A percentile compares a stretch with the other conserved stretches of the same genome.
Conservation (phyloP, 1,284 basidiomycete genomes). For the Ustilago sp. region DNA sequence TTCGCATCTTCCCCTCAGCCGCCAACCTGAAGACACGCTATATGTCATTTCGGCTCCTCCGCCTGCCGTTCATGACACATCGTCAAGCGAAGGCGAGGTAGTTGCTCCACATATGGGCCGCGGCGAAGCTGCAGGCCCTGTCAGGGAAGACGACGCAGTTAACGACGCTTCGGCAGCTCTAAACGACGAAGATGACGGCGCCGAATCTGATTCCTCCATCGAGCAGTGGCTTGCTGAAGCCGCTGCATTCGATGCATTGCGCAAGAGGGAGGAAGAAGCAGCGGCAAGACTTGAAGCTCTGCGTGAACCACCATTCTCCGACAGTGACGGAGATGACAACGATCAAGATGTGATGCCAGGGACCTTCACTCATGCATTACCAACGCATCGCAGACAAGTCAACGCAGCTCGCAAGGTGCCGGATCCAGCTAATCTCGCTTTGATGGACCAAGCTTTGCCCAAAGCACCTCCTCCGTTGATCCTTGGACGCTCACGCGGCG, state of each 20-base stretch:
- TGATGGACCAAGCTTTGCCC: conserved; percentile 39
- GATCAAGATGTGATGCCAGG: conserved; percentile 34
- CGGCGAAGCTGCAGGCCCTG: not conserved
- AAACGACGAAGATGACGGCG: conserved; percentile 34
- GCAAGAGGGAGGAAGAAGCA: conserved; percentile 48
- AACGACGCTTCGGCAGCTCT: conserved; percentile 9
- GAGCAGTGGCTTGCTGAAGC: conserved; percentile 53
- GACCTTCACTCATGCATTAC: conserved; percentile 10
- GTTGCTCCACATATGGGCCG: not conserved
- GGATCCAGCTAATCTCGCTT: conserved; percentile 32
- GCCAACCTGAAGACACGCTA: conserved; percentile 47
- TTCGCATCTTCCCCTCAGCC: conserved; percentile 36
- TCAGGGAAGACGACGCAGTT: not conserved
- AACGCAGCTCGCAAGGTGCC: conserved; percentile 21
- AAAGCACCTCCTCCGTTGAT: conserved; percentile 54
- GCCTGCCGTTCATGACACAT: conserved; percentile 5
- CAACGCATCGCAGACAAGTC: conserved; percentile 1
- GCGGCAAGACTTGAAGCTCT: conserved; percentile 31
- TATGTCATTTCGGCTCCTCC: conserved; percentile 46
- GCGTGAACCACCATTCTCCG: conserved; percentile 14
- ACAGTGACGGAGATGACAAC: conserved; percentile 35
- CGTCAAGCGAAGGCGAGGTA: conserved; percentile 27
- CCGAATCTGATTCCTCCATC: conserved; percentile 47
- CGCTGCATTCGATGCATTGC: conserved; percentile 50
- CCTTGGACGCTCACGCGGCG: conserved; percentile 49